Percentiles rank a stretch among this genome's conserved stretches.
Evolutionary conservation across 441 rosid genomes (phyloP).

Genomic region (Bocquillonia castaneifolia): DNA sequence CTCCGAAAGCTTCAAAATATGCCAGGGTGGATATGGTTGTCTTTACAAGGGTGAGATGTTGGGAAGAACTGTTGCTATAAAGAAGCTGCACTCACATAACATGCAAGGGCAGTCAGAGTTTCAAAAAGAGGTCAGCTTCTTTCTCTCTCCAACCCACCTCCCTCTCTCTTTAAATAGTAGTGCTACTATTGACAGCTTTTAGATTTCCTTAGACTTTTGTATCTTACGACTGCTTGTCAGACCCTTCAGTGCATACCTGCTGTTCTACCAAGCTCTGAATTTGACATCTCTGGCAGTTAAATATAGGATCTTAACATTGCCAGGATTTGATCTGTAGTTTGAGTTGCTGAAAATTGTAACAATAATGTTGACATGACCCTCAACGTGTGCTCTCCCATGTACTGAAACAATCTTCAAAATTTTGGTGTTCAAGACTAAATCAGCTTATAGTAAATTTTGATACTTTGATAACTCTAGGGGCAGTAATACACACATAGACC

Average conservation of each 20-base stretch:
- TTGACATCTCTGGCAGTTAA: not conserved
- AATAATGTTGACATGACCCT: not conserved
- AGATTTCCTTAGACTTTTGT: not conserved
- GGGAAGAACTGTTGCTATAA: slow-evolving; percentile 73
- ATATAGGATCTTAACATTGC: not conserved
- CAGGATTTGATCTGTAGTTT: not conserved
- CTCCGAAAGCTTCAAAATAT: slow-evolving; percentile 68
- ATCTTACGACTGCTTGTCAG: not conserved
- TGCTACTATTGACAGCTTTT: not conserved
- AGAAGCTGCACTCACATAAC: slow-evolving; percentile 51
- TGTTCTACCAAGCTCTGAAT: not conserved
- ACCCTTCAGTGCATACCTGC: not conserved
- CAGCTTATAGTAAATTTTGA: not conserved
- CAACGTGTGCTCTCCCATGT: not conserved
- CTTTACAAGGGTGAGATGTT: slow-evolving; percentile 77
- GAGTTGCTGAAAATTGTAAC: not conserved
- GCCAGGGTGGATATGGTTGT: slow-evolving; percentile 57
- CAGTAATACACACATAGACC: not conserved
- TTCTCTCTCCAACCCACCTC: not conserved
- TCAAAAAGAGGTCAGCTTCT: slow-evolving; percentile 53
- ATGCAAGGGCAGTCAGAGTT: slow-evolving; percentile 62
- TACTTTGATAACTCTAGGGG: not conserved
- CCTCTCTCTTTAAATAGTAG: slow-evolving; percentile 7
- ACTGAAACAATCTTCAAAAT: not conserved
- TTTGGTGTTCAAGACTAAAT: not conserved